Base-by-base conservation (phyloP, 2,329 filamentous ascomycete genomes). In the Hypomyces rosellus region DNA sequence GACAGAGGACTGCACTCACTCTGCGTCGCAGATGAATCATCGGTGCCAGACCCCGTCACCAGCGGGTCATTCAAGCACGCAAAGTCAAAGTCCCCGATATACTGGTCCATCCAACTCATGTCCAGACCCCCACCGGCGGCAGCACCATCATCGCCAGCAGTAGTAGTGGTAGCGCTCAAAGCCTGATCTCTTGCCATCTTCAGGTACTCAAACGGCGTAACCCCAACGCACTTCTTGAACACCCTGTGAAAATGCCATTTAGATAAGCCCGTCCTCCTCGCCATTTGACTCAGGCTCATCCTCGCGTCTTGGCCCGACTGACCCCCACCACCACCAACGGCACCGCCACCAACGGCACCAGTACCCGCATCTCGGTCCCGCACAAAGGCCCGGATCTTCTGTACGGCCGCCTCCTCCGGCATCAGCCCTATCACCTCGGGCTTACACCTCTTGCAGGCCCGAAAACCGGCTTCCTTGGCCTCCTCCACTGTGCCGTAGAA, bases 211-310 rank as follows among this genome's bases (percentile, higher is more conserved):
- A 54, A 57, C 12, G 70, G 70, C 40, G 79, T 81, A 39, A 74
- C 51, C 7, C 78, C 77, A 14, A 72, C 73, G 40, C 71, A 72
- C 58, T 73, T 74, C 63, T 80, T 82, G 59, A 83, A 83, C 4
- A 78, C 71, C 20, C 78, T 73, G 57, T 81, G 77, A 46, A 83
- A 78, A 59, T 83, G 78, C 63, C 78, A 75, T 47, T 77, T 76
- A 9, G 77, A 80, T 36, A 82, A 62, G 0, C 75, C 74, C 5
- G 74, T 75, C 58, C 70, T 69, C 40, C 61, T 67, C 7, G 79
- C 79, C 60, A 83, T 65, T 18, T 71, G 66, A 33, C 73, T 69
- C 45, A 80, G 55, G 41, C 65, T 71, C 51, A 69, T 45, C 15
- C 11, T 37, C 37, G 20, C 25, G 2, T 41, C 34, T 2, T 44